A percentile compares a stretch with the other conserved stretches of the same genome.
These are phyloP conservation scores for Backusella circina DNA, from an alignment of 192 early-diverging fungal species.

Conservation along the genomic window DNA sequence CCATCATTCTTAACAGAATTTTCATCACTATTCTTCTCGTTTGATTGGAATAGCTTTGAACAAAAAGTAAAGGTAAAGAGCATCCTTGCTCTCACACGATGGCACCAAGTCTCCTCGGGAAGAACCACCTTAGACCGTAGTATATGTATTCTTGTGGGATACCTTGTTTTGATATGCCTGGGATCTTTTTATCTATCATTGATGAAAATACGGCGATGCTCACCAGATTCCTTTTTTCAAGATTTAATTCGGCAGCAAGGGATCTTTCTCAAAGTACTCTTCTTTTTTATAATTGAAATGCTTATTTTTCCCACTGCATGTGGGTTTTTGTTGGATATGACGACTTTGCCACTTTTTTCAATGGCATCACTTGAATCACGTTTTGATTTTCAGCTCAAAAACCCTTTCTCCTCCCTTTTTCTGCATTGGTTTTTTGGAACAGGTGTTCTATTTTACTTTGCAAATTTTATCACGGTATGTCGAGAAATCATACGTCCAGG, in stretches of 20 bases:
- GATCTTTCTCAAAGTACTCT: constrained; percentile 65
- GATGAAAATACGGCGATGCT: constrained; percentile 21
- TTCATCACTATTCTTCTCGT: neutral
- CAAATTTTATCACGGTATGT: constrained; percentile 77
- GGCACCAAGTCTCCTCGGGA: constrained; percentile 44
- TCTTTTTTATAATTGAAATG: constrained; percentile 88
- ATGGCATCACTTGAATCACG: constrained; percentile 55
- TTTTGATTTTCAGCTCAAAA: constrained; percentile 49
- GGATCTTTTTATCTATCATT: constrained; percentile 45
- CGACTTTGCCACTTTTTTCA: constrained; percentile 74
- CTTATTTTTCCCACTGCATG: constrained; percentile 83
- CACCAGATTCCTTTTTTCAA: constrained; percentile 31
- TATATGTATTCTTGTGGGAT: constrained; percentile 59
- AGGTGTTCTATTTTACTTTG: constrained; percentile 93
- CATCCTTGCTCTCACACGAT: constrained; percentile 15
- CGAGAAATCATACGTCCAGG: constrained; percentile 88
- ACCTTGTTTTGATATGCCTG: constrained; percentile 48
- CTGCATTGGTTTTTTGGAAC: constrained; percentile 94
- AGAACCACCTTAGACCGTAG: constrained; percentile 51
- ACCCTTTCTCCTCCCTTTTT: constrained; percentile 65
- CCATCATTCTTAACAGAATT: neutral
- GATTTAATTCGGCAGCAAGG: constrained; percentile 50
- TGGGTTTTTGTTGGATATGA: constrained; percentile 78
- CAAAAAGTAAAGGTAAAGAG: neutral
- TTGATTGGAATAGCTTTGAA: neutral